A percentile compares a stretch with the other conserved stretches of the same genome.
Conservation (phyloP, 768 basidiomycete species). For the Peribolospora kevripleyi region DNA sequence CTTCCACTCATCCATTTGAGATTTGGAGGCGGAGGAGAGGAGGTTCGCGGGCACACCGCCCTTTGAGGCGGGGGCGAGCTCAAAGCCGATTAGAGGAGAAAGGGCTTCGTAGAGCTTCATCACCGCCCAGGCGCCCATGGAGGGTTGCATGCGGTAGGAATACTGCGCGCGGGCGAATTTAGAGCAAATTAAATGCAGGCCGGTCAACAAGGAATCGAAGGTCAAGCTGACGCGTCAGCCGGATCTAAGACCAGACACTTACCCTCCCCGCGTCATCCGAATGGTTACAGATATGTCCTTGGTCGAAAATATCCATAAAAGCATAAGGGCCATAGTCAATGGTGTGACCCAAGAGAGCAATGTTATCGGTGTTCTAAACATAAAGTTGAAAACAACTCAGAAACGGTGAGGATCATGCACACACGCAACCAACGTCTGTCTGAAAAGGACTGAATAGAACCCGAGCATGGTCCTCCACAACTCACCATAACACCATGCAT, state of each 20-base stretch:
- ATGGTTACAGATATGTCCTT: slow-evolving; percentile 73
- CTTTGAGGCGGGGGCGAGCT: slow-evolving; percentile 30
- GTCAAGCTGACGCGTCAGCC: slow-evolving; percentile 31
- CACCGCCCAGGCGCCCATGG: slow-evolving; percentile 40
- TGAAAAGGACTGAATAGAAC: too few species aligned
- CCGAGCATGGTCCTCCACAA: too few species aligned
- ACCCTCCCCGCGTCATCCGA: slow-evolving; percentile 37
- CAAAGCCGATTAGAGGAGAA: slow-evolving; percentile 65
- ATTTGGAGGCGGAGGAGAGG: slow-evolving; percentile 21
- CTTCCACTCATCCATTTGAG: slow-evolving; percentile 39
- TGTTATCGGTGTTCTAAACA: slow-evolving; percentile 56
- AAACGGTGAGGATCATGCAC: neutral
- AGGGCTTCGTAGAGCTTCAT: slow-evolving; percentile 37
- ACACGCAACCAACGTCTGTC: slow-evolving; percentile 1
- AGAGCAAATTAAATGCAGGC: neutral
- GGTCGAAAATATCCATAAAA: slow-evolving; percentile 82
- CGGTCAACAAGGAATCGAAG: neutral
- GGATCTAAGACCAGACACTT: slow-evolving; percentile 24
- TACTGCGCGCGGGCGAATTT: slow-evolving; percentile 1
- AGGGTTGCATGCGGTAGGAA: slow-evolving; percentile 20
- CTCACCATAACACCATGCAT: slow-evolving; percentile 25
- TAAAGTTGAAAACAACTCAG: too few species aligned
- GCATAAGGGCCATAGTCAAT: slow-evolving; percentile 37
- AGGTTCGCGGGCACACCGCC: neutral
- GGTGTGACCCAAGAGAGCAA: slow-evolving; percentile 25